These are phyloP conservation scores for Geotrichum restrictum DNA, from an alignment of 1,139 yeast genomes.

Conservation along the genomic window DNA sequence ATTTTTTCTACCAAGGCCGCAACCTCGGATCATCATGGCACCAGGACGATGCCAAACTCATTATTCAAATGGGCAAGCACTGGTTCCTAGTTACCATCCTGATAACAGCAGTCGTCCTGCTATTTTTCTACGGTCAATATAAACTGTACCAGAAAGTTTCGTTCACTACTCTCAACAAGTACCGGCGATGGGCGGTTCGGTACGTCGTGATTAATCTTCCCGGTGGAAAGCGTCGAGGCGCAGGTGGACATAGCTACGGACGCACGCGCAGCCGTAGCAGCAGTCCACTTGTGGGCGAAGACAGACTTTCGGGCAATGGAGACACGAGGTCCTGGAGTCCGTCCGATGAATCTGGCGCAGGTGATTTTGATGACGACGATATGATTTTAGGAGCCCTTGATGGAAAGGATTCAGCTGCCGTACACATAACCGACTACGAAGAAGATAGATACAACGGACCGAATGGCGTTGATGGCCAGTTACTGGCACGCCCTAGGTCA, in stretches of 20 bases:
- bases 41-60: slow-evolving; percentile 72
- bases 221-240: background rate
- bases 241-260: background rate
- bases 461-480: background rate
- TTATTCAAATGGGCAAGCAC: slow-evolving; percentile 67
- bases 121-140: slow-evolving; percentile 60
- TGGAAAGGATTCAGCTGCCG: background rate
- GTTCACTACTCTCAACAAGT: slow-evolving; percentile 3
- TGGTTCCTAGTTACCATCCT: slow-evolving; percentile 62
- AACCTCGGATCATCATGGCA: slow-evolving; percentile 79
- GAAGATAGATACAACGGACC: background rate
- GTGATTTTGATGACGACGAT: background rate
- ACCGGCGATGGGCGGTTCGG: background rate
- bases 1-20: slow-evolving; percentile 62
- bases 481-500: slow-evolving; percentile 4
- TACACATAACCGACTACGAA: background rate
- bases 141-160: slow-evolving; percentile 43
- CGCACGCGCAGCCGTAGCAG: slow-evolving; percentile 10
- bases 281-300: slow-evolving; percentile 1
- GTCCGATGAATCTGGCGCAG: too few species aligned
- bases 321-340: too few species aligned
- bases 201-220: background rate
- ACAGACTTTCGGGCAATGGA: background rate
- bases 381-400: background rate
- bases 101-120: slow-evolving; percentile 59